Conservation (phyloP, 352 stramenopile species). For the Globisporangium nagaii region DNA sequence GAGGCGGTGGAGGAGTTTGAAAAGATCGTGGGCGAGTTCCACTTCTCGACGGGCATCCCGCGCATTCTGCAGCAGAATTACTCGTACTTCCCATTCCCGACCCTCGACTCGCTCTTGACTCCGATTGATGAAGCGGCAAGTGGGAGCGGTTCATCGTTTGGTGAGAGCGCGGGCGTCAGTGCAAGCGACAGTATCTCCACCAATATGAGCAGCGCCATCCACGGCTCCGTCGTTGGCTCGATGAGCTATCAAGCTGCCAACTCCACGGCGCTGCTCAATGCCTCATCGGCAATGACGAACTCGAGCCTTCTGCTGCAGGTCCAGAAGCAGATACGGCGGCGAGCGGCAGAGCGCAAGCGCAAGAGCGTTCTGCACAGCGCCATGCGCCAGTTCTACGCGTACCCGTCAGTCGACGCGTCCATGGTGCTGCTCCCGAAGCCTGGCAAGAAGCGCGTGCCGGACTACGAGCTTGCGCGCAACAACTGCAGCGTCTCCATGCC, state of each 20-base stretch:
- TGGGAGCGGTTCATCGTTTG: neutral
- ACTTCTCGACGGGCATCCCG: slow-evolving; percentile 53
- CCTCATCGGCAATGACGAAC: neutral
- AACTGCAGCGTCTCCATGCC: slow-evolving; percentile 20
- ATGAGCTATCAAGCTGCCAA: neutral
- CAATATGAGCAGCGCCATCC: neutral
- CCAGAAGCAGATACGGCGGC: neutral
- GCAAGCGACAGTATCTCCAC: neutral
- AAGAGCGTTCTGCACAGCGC: slow-evolving; percentile 22
- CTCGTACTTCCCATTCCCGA: slow-evolving; percentile 25
- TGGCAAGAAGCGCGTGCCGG: neutral
- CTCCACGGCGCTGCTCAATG: neutral
- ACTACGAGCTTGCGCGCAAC: neutral
- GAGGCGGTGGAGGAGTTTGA: slow-evolving; percentile 26
- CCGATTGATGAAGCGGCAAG: neutral
- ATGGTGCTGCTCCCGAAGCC: slow-evolving; percentile 6
- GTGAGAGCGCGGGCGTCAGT: neutral
- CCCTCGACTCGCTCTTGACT: slow-evolving; percentile 21
- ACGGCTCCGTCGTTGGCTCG: neutral
- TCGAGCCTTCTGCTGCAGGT: neutral
- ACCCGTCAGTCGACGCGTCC: slow-evolving; percentile 22
- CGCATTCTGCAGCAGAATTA: slow-evolving; percentile 25
- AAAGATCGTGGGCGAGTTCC: slow-evolving; percentile 33
- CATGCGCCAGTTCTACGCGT: slow-evolving; percentile 41
- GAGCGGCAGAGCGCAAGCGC: neutral